Percentiles rank a stretch among this genome's conserved stretches.
Conservation (phyloP, 2,329 filamentous ascomycete genomes). For the Apiospora sp. region DNA sequence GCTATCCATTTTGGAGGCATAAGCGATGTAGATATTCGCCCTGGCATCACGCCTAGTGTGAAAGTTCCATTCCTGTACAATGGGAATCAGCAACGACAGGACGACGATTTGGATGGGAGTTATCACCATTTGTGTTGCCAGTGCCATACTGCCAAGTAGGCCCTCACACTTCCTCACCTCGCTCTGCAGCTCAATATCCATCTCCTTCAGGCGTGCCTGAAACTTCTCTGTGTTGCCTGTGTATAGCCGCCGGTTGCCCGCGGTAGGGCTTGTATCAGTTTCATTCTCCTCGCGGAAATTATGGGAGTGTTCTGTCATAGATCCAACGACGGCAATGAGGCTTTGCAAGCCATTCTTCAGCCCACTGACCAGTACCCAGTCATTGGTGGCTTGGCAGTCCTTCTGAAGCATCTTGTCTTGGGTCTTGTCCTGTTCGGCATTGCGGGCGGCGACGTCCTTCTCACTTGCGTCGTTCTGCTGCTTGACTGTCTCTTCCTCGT, state of each 20-base stretch:
- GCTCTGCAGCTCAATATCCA: not conserved
- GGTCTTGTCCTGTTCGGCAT: too few relatives aligned
- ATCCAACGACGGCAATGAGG: not conserved
- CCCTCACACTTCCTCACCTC: not conserved
- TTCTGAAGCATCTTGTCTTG: not conserved
- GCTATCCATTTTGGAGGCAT: not conserved
- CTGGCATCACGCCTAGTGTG: not conserved
- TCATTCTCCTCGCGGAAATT: too few relatives aligned
- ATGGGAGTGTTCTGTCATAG: not conserved
- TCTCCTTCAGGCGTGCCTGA: not conserved
- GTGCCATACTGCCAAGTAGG: not conserved
- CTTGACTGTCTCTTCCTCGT: too few relatives aligned
- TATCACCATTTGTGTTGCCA: conserved; percentile 13
- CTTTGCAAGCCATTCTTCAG: not conserved
- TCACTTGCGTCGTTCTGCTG: not conserved
- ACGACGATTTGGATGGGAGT: too few relatives aligned
- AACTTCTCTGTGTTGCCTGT: not conserved
- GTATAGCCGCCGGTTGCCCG: not conserved
- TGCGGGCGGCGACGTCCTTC: not conserved
- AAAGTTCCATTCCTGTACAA: not conserved
- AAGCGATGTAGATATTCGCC: not conserved
- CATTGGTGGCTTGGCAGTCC: not conserved
- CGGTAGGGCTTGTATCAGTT: not conserved
- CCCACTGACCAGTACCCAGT: not conserved
- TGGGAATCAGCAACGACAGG: not conserved